These are phyloP conservation scores for Salix arbutifolia DNA, from an alignment of 345 rosid species.

Conservation along the genomic window DNA sequence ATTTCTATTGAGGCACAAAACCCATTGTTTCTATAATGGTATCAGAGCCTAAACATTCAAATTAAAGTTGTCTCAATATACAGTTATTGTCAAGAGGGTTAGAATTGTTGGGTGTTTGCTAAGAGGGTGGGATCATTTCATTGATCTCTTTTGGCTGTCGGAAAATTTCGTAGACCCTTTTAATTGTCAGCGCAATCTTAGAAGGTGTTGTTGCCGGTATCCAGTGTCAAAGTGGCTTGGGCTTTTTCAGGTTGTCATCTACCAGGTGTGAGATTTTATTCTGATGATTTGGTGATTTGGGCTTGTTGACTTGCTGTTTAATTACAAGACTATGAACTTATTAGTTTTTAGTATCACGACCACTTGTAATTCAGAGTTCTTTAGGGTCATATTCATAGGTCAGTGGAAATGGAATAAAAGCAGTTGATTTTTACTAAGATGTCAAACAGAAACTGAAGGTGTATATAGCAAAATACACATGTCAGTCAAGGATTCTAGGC, in stretches of 20 bases:
- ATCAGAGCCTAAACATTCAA: no score
- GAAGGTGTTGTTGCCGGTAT: not conserved
- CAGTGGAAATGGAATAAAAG: not conserved
- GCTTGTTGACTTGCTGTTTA: not conserved
- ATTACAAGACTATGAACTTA: not conserved
- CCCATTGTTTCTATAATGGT: no score
- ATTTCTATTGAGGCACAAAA: no score
- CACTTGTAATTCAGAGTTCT: not conserved
- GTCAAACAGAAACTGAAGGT: not conserved
- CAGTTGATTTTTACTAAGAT: not conserved
- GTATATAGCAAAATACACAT: no score
- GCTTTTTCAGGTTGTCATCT: not conserved
- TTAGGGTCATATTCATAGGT: not conserved
- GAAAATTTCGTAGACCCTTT: not conserved
- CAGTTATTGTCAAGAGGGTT: no score
- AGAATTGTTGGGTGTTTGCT: not conserved
- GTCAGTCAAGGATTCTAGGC: not conserved
- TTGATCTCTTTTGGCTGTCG: not conserved
- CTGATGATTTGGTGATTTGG: not conserved
- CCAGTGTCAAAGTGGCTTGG: not conserved
- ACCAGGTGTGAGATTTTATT: not conserved
- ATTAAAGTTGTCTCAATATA: no score
- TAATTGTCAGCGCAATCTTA: not conserved
- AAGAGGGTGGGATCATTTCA: not conserved
- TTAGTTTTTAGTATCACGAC: not conserved